A percentile compares a stretch with the other conserved stretches of the same genome.
These are phyloP conservation scores for Diutina catenulata DNA, from an alignment of 1,139 yeast species.

Conservation along the genomic window DNA sequence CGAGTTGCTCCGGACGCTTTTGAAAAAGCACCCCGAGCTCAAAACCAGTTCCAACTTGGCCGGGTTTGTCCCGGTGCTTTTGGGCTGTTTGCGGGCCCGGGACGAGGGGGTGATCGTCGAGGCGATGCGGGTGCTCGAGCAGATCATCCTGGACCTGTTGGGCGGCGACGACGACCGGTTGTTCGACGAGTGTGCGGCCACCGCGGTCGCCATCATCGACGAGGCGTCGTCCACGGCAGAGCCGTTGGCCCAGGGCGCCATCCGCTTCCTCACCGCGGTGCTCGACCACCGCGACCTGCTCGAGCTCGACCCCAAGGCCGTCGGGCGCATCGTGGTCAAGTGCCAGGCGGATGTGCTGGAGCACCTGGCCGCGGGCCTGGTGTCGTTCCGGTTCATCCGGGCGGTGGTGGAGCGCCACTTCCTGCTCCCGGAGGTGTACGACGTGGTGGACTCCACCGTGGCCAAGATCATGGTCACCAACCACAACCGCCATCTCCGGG, in stretches of 20 bases:
- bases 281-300: slow-evolving; percentile 42
- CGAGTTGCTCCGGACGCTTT: slow-evolving; percentile 64
- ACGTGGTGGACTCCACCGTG: slow-evolving; percentile 62
- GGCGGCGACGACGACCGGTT: slow-evolving; percentile 39
- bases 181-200: slow-evolving; percentile 49
- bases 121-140: slow-evolving; percentile 50
- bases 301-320: slow-evolving; percentile 55
- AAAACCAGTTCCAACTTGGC: slow-evolving; percentile 48
- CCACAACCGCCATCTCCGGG: slow-evolving; percentile 74
- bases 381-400: slow-evolving; percentile 75
- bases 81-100: slow-evolving; percentile 45
- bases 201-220: slow-evolving; percentile 55
- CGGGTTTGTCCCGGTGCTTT: slow-evolving; percentile 69
- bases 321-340: slow-evolving; percentile 65
- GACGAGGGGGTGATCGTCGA: slow-evolving; percentile 70
- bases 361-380: slow-evolving; percentile 71
- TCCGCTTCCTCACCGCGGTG: slow-evolving; percentile 63
- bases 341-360: slow-evolving; percentile 85
- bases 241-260: slow-evolving; percentile 73
- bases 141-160: slow-evolving; percentile 53
- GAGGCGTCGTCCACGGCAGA: slow-evolving; percentile 70
- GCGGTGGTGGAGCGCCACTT: slow-evolving; percentile 64
- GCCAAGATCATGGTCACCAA: slow-evolving; percentile 84
- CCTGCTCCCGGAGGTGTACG: slow-evolving; percentile 82
- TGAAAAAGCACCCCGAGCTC: slow-evolving; percentile 47